Evolutionary conservation across 495 filamentous ascomycete species (phyloP), one percentile per base, ranked within the genome.

Genomic region (Neurospora sp.): DNA sequence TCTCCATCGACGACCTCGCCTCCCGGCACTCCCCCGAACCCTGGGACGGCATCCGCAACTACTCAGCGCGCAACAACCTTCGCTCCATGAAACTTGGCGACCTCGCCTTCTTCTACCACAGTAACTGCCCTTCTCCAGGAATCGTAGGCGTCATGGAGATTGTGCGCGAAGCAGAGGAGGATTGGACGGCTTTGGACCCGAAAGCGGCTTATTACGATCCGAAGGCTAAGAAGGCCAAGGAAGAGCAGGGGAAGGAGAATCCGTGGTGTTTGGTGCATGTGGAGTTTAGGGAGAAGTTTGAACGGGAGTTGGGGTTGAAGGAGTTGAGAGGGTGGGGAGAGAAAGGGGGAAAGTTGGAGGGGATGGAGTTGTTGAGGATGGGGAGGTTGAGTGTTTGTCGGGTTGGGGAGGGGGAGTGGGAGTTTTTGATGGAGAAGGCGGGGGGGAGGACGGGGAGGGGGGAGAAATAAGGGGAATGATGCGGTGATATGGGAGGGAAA

Each of bases 121-220:
- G 92, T n/a, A 96, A 94, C 78, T 94, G 92, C 84, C 97, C 96
- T 81, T 87, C 90, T 39, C 94, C 96, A 0, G 95, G 93, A 4
- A 92, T 99, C 70, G 94, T 90, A 5, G 96, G 96, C n/a, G 88
- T 91, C 9, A 96, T 98, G 93, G 92, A 97, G 81, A 91, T 99
- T 78, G 93, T 96, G 4, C 82, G 88, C 74, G 93, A 96, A 81
- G 90, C 93, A 76, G 89, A 90, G 2, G 84, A 89, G 8, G 96
- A 99, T 78, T 84, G 92, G 93, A 86, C 90, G 31, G 94, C 94
- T 6, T 93, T 96, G 72, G 90, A 97, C 77, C 84, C 90, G 2
- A 84, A 86, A 35, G 88, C 91, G 39, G 92, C 93, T 0, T 97
- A 97, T 81, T 96, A 92, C 77, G 95, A 97, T 79, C 81, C 91